phyloP scores from a whole-genome alignment of 2,329 filamentous ascomycete species.

The Penicillium sp. region DNA sequence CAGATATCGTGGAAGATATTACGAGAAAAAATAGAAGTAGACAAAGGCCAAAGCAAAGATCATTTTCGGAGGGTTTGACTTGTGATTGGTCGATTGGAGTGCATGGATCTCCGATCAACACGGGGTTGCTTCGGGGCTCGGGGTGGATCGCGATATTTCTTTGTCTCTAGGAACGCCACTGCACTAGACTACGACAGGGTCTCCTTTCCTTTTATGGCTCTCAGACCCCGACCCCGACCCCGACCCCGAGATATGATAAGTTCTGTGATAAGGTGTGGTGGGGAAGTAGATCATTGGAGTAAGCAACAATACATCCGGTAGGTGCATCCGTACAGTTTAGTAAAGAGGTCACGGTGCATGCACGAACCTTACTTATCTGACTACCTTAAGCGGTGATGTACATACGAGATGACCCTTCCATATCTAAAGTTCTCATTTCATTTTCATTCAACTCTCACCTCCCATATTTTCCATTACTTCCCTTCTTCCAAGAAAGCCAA shows the following conservation, averaged over 20 bases:
- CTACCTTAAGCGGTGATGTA: no score
- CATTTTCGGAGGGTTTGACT: no score
- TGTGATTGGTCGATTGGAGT: not conserved
- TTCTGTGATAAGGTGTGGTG: not conserved
- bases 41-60: no score
- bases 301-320: not conserved
- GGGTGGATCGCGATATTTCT: not conserved
- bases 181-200: no score
- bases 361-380: no score
- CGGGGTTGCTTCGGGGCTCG: not conserved
- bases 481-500: not conserved
- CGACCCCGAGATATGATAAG: not conserved
- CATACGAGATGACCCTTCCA: no score
- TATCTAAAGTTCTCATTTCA: not conserved
- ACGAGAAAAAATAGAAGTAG: conserved; percentile 1
- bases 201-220: no score
- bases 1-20: conserved; percentile 24
- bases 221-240: not conserved
- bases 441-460: not conserved
- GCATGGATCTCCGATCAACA: not conserved
- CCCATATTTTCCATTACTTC: not conserved
- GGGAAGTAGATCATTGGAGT: not conserved
- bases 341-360: no score
- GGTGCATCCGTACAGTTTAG: no score
- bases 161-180: not conserved